Evolutionary conservation across 1,284 basidiomycete genomes (phyloP).

Genomic region (Ceratobasidium sp.): DNA sequence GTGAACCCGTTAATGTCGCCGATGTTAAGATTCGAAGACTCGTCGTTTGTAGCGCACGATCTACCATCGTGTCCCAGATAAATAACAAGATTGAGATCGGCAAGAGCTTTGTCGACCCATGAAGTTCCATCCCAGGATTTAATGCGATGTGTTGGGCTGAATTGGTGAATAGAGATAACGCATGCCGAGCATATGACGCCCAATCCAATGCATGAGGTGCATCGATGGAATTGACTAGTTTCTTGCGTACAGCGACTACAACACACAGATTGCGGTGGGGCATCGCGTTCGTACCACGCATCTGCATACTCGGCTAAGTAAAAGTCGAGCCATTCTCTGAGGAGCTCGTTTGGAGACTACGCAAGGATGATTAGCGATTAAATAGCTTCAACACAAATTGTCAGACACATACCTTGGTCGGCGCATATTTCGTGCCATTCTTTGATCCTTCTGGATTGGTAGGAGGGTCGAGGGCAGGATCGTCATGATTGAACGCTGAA

Average conservation of each 20-base stretch:
- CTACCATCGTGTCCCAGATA: not conserved
- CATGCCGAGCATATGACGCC: not conserved
- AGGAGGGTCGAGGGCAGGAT: too few species aligned
- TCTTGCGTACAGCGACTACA: not conserved
- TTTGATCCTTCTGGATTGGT: too few species aligned
- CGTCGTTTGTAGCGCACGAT: not conserved
- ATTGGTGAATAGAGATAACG: not conserved
- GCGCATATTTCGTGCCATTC: too few species aligned
- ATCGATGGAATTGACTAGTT: not conserved
- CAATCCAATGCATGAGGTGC: not conserved
- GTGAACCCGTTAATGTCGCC: slow-evolving; percentile 16
- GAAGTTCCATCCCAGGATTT: not conserved
- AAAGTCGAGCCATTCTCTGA: too few species aligned
- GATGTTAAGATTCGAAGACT: not conserved
- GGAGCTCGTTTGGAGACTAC: too few species aligned
- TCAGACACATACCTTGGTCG: too few species aligned
- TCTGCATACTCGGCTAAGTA: too few species aligned
- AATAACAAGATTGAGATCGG: not conserved
- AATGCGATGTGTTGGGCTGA: not conserved
- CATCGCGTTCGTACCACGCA: slow-evolving; percentile 1
- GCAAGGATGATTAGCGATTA: too few species aligned
- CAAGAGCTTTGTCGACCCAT: not conserved
- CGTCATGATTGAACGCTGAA: too few species aligned
- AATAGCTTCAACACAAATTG: too few species aligned
- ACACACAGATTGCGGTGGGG: not conserved